Evolutionary conservation across 2,329 filamentous ascomycete genomes (phyloP).

Genomic region (Cadophora sp.): DNA sequence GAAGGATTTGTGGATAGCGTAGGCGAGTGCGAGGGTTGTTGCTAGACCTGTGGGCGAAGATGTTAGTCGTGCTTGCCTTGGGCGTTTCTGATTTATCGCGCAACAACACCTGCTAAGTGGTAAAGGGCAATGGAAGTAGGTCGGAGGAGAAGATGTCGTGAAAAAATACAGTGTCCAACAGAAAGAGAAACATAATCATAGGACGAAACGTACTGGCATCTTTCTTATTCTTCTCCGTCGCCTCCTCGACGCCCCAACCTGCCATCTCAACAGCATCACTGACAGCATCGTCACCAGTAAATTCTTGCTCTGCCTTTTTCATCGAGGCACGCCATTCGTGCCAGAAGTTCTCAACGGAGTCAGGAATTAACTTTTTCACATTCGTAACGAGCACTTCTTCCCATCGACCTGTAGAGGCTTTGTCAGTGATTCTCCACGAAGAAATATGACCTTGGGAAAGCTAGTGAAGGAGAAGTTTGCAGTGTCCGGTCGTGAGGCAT

Average conservation of each 20-base stretch:
- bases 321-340: constrained; percentile 56
- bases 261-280: constrained; percentile 58
- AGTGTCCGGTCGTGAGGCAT: constrained; percentile 16
- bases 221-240: constrained; percentile 63
- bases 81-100: neutral
- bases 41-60: constrained; percentile 59
- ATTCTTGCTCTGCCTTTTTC: constrained; percentile 53
- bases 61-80: neutral
- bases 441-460: neutral
- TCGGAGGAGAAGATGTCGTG: neutral
- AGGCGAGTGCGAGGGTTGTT: constrained; percentile 90
- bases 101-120: neutral
- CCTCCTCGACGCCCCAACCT: constrained; percentile 67
- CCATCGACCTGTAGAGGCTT: constrained; percentile 53
- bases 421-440: constrained; percentile 9
- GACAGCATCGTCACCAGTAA: constrained; percentile 52
- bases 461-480: neutral
- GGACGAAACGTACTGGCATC: constrained; percentile 68
- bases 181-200: no score
- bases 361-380: constrained; percentile 64
- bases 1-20: constrained; percentile 97
- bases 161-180: no score
- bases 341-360: constrained; percentile 61
- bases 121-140: neutral
- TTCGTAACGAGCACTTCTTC: constrained; percentile 73